Conservation (phyloP, 225 moss, liverwort and hornwort species). For the Antitrichia curtipendula region DNA sequence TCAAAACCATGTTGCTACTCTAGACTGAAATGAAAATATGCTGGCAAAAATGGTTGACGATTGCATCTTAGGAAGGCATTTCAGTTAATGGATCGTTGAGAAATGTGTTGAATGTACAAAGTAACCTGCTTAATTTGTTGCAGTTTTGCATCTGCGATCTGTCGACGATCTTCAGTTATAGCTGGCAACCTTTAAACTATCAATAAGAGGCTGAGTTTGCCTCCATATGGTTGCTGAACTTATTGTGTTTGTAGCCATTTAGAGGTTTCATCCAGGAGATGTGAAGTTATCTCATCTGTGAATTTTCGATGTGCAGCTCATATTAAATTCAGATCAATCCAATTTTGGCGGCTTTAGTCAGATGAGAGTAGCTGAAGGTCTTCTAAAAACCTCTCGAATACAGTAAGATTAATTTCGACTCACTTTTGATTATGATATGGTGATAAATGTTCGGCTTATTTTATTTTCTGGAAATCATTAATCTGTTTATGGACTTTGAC, state of each 20-base stretch:
- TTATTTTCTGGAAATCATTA: not conserved
- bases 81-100: not conserved
- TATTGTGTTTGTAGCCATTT: not conserved
- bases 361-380: conserved; percentile 11
- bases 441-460: not conserved
- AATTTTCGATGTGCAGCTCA: conserved; percentile 34
- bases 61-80: not conserved
- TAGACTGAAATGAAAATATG: not conserved
- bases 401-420: conserved; percentile 23
- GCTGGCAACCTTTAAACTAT: not conserved
- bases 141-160: not conserved
- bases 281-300: not conserved
- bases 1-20: not conserved
- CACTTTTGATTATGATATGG: not conserved
- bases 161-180: not conserved
- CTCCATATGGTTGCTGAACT: not conserved
- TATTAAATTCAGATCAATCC: conserved; percentile 69
- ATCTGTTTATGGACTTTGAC: not conserved
- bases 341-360: conserved; percentile 67
- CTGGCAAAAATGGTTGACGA: not conserved
- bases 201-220: not conserved
- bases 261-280: not conserved
- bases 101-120: not conserved
- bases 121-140: not conserved
- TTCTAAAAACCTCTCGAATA: conserved; percentile 31